Evolutionary conservation across 1,284 basidiomycete genomes (phyloP), one percentile per base, ranked within the genome.

Genomic region (Ustilago xerochloae): DNA sequence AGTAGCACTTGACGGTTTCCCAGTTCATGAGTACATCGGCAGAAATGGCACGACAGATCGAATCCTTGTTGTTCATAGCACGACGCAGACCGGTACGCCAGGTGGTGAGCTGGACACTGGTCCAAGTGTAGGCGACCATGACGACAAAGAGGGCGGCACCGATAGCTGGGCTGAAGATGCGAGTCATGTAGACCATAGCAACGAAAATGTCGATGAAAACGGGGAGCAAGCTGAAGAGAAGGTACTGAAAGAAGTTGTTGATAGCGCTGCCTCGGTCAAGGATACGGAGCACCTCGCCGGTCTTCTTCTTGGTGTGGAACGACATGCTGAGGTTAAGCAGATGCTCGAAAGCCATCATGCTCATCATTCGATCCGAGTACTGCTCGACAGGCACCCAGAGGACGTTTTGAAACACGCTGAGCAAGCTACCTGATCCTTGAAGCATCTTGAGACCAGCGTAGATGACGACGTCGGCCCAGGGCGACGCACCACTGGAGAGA

Each of bases 371-470:
- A 55, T 83, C 81, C 66, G 91, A 93, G 82, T 90, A 92, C 85
- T 93, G 92, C 89, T 93, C 91, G 28, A 95, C 91, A 2, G 93
- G 92, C 12, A 90, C 88, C 91, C 92, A 85, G 9, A 80, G 53
- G 36, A 81, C 58, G 46, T 73, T 75, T 49, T 82, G 81, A n/a
- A 77, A 30, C 3, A 82, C 80, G 29, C 55, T 52, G 26, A 84
- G 55, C 30, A 83, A 36, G 4, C 85, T 85, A 20, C 85, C 85
- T 7, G 81, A 79, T 45, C 86, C 86, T 72, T 85, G 85, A 13
- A 86, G 79, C 72, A 86, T 84, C 47, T 84, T 81, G 29, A 87
- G 72, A 18, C 60, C 62, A 20, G 85, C 75, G 64, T 86, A 87
- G 10, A 77, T 20, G n/a, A 66, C 33, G 12, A 82, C 75, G 18